phyloP scores from a whole-genome alignment of 495 filamentous ascomycete species.

The Penicillium silybi region DNA sequence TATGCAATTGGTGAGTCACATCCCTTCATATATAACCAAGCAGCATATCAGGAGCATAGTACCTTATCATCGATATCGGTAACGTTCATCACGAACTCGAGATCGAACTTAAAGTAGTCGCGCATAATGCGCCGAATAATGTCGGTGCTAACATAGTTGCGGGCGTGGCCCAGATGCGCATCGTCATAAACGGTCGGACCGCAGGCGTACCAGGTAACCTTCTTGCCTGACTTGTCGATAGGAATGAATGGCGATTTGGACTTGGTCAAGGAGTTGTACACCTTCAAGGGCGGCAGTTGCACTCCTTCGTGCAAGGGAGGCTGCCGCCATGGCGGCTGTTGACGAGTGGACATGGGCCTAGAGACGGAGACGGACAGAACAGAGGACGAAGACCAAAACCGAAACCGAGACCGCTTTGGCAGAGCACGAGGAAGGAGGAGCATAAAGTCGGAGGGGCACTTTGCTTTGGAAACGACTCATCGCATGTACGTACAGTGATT shows the following conservation, averaged over 20 bases:
- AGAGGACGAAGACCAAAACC: neutral
- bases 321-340: slow-evolving; percentile 50
- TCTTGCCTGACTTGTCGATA: slow-evolving; percentile 59
- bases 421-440: slow-evolving; percentile 19
- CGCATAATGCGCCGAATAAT: slow-evolving; percentile 82
- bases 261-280: slow-evolving; percentile 74
- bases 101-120: slow-evolving; percentile 81
- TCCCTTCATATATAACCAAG: neutral
- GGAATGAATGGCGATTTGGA: slow-evolving; percentile 73
- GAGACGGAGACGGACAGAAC: neutral
- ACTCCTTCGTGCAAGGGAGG: slow-evolving; percentile 29
- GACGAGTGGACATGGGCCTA: slow-evolving; percentile 32
- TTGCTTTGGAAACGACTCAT: slow-evolving; percentile 16
- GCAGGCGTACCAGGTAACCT: slow-evolving; percentile 85
- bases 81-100: slow-evolving; percentile 95
- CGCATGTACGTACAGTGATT: slow-evolving; percentile 5
- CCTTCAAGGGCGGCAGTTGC: slow-evolving; percentile 39
- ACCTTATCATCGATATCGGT: slow-evolving; percentile 94
- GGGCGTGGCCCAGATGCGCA: slow-evolving; percentile 82
- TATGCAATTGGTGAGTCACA: slow-evolving; percentile 26
- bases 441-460: slow-evolving; percentile 28
- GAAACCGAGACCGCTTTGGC: slow-evolving; percentile 14
- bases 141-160: slow-evolving; percentile 93
- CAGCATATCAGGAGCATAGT: neutral
- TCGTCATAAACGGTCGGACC: slow-evolving; percentile 93